Base-by-base conservation (phyloP, 2,329 filamentous ascomycete genomes). In the Leptographium flavum region DNA sequence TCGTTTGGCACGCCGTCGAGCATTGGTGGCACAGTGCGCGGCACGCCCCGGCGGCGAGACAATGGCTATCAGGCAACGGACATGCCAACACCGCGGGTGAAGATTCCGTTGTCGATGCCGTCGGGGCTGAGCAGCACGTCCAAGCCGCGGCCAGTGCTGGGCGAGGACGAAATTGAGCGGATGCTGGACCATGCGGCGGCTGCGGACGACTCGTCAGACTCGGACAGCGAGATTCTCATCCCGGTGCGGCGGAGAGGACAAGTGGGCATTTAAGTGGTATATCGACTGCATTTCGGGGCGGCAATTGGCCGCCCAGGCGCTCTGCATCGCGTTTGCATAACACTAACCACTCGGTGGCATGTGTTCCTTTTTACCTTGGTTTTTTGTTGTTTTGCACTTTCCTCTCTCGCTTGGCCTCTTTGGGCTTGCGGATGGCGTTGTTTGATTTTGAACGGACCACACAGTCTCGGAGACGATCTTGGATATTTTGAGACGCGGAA, bases 101-200 rank as follows among this genome's bases (percentile, higher is more conserved):
- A 62, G 37, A 55, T 61, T 14, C 58, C 60, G 2, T 55, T 77
- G 9, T 70, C 71, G 3, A 57, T 74, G 19, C 69, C 74, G 1
- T 64, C 65, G 5, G 72, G 70, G 0, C 59, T 76, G 7, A 64
- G 66, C 5, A 60, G 57, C 19, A 52, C 59, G 8, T 56, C 59
- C 6, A 60, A 65, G 53, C 55, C 66, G 47, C 56, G 68, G 53
- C 57, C 63, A n/a, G 57, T 60, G 5, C 52, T 77, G 33, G 63
- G 63, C 2, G 73, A 76, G 32, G 71, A 72, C 36, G 73, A 78
- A 33, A 74, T 78, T 46, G 73, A 78, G 47, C 63, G 67, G 32
- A 75, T 78, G 69, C 60, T 78, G 35, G 73, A 77, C 46, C 64
- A 65, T 31, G 71, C 65, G 3, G 68, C 64, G 3, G 49, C 67